phyloP scores from a whole-genome alignment of 176 grass and related monocot genomes.

The Urochloa ruziziensis region DNA sequence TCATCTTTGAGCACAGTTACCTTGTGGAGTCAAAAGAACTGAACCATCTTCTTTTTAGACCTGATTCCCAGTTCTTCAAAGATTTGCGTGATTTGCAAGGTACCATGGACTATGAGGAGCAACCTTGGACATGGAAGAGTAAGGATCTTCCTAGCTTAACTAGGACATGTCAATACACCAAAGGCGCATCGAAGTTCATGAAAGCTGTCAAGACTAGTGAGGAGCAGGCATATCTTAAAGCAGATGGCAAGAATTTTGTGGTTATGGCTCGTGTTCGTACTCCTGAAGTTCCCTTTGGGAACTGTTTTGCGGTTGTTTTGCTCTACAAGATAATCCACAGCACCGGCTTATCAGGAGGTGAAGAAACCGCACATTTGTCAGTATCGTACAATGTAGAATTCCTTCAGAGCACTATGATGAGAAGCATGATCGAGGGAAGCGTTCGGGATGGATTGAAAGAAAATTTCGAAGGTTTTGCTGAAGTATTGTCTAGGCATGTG shows the following conservation, averaged over 20 bases:
- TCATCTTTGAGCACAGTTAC: constrained; percentile 66
- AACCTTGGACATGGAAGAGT: constrained; percentile 62
- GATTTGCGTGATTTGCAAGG: constrained; percentile 53
- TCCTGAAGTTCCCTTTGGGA: constrained; percentile 78
- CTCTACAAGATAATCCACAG: constrained; percentile 75
- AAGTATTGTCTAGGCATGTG: constrained; percentile 53
- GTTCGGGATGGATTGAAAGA: constrained; percentile 71
- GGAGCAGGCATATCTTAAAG: constrained; percentile 78
- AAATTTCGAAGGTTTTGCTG: constrained; percentile 65
- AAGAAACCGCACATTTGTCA: constrained; percentile 51
- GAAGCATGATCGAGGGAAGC: constrained; percentile 71
- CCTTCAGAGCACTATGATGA: constrained; percentile 77
- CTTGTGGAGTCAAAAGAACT: constrained; percentile 61
- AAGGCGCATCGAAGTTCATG: constrained; percentile 56
- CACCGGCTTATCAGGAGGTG: constrained; percentile 40
- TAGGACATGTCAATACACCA: constrained; percentile 71
- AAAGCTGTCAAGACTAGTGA: constrained; percentile 78
- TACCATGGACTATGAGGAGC: constrained; percentile 54
- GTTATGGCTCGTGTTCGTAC: constrained; percentile 58
- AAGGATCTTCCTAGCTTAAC: constrained; percentile 45
- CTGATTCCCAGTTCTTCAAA: constrained; percentile 67
- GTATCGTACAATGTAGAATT: constrained; percentile 81
- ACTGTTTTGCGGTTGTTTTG: constrained; percentile 78
- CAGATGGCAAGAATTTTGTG: constrained; percentile 62
- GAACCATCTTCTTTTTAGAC: constrained; percentile 63